Conservation (phyloP, 352 stramenopile genomes). For the Aphanomyces invadans region DNA sequence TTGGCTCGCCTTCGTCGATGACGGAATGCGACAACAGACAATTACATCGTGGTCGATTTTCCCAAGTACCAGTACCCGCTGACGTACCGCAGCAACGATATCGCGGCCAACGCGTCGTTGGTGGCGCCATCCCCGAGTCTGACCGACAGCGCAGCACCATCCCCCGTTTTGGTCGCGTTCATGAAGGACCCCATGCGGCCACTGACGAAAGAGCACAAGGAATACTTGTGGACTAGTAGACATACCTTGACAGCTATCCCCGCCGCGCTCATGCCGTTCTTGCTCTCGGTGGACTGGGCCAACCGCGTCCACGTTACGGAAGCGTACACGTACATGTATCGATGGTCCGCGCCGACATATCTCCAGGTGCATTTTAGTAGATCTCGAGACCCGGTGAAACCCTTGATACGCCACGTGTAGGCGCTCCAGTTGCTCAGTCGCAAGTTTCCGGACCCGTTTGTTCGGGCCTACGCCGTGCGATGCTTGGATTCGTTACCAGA, state of each 20-base stretch:
- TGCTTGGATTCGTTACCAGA: conserved; percentile 83
- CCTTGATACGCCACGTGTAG: no score
- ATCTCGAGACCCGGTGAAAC: no score
- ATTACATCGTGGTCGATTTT: conserved; percentile 6
- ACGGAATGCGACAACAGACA: no score
- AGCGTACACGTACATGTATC: conserved; percentile 63
- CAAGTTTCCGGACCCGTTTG: conserved; percentile 84
- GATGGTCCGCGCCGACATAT: conserved; percentile 73
- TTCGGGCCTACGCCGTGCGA: conserved; percentile 87
- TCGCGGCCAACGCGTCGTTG: background rate
- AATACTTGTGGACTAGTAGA: conserved; percentile 69
- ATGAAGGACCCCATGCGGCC: conserved; percentile 54
- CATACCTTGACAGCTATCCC: conserved; percentile 43
- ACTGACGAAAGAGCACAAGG: conserved; percentile 45
- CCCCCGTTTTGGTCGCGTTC: conserved; percentile 48
- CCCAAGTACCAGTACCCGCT: conserved; percentile 4
- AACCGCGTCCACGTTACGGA: conserved; percentile 69
- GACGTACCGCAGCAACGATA: conserved; percentile 17
- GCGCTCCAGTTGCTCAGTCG: conserved; percentile 83
- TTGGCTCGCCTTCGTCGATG: background rate
- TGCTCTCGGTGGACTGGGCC: conserved; percentile 80
- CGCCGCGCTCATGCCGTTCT: conserved; percentile 71
- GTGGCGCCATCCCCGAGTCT: background rate
- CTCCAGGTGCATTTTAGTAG: conserved; percentile 45
- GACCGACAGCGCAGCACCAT: no score